Base-by-base conservation (phyloP, 1,284 basidiomycete species). In the Ganoderma resinaceum region DNA sequence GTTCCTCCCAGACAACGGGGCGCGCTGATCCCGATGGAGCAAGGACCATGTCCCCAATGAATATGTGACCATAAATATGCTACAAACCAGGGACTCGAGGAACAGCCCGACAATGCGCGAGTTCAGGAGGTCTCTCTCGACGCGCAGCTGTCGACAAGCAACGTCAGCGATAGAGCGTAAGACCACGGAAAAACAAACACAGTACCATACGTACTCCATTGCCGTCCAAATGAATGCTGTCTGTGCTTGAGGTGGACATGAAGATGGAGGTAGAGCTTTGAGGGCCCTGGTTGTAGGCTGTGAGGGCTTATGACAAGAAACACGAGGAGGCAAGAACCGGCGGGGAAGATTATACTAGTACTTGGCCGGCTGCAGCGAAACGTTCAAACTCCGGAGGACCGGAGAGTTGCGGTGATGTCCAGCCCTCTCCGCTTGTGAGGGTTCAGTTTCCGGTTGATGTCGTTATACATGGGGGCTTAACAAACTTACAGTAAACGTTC, bases 11-110 rank as follows among this genome's bases (percentile, higher is more conserved):
- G 60, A 49, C 3, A 66, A 43, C 5, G n/a, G 9, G 3, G 40
- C 29, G 2, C 43, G 55, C 8, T 29, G 52, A 20, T 55, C 61
- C 9, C 62, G 3, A 1, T 49, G 49, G n/a, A 68, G 38, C 4
- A 71, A 62, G 2, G 59, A 31, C 66, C 65, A 68, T 0, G 62
- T n/a, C 1, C 62, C 66, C 31, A 66, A 55, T 14, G 46, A n/a
- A 37, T 68, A 71, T 2, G 57, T 42, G 33, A 68, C 59, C 6
- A 49, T n/a, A 37, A 66, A 66, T 26, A 62, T 18, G 18, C 65
- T 49, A 16, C 31, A 66, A 1, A 61, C 7, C 2, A 46, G 33
- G 3, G 59, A 53, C 26, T 66, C 59, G 26, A 66, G 59, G 26
- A 61, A 66, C 23, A 66, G 52, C 33, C 37, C 59, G 6, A 66